A percentile compares a stretch with the other conserved stretches of the same genome.
Conservation (phyloP, 768 basidiomycete genomes). For the Pleurotus citrinopileatus region DNA sequence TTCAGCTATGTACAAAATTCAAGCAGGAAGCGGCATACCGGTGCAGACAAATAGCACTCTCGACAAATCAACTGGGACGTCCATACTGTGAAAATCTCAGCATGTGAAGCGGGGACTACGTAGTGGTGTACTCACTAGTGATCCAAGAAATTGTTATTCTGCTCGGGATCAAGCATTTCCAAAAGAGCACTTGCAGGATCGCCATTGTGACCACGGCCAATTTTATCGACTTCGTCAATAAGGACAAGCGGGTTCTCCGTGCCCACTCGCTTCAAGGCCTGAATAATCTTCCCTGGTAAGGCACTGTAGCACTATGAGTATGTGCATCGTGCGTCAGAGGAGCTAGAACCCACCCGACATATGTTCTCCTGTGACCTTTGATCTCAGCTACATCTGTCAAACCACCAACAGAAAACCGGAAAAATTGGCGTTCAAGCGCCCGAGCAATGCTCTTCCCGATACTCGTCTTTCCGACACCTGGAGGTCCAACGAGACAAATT, state of each 20-base stretch:
- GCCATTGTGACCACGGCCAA: constrained; percentile 86
- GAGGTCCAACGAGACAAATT: constrained; percentile 93
- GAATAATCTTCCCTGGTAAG: constrained; percentile 92
- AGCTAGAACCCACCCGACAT: constrained; percentile 66
- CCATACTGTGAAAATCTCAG: constrained; percentile 61
- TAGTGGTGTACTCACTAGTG: constrained; percentile 63
- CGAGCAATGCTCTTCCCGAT: constrained; percentile 95
- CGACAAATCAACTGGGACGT: constrained; percentile 94
- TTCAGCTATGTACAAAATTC: not conserved
- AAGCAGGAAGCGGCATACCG: not conserved
- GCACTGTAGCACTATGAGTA: constrained; percentile 44
- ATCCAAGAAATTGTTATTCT: constrained; percentile 92
- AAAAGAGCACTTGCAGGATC: constrained; percentile 89
- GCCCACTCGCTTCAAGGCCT: constrained; percentile 88
- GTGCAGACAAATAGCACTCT: constrained; percentile 98
- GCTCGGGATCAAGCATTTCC: constrained; percentile 94
- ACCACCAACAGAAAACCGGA: constrained; percentile 95
- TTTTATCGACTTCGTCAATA: constrained; percentile 96
- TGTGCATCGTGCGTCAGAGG: not conserved
- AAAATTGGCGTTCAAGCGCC: constrained; percentile 89
- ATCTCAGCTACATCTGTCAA: constrained; percentile 98
- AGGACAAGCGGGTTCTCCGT: constrained; percentile 93
- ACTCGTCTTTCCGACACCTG: constrained; percentile 96
- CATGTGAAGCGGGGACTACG: not conserved
- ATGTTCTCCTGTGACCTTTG: constrained; percentile 97